These are phyloP conservation scores for Solanum pennellii DNA, from an alignment of 257 asterid species.

Conservation along the genomic window DNA sequence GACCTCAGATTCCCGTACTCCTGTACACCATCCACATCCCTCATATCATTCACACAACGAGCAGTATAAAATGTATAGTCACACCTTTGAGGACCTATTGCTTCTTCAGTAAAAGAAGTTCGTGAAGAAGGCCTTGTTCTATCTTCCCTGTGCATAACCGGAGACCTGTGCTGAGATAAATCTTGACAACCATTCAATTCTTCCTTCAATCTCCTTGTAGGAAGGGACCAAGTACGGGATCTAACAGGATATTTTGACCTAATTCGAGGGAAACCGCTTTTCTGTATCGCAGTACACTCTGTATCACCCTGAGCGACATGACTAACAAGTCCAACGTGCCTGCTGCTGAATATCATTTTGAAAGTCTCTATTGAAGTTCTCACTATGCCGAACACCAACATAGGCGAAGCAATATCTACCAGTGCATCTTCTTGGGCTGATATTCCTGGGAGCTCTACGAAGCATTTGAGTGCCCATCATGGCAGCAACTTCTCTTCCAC, in stretches of 20 bases:
- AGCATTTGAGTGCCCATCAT: conserved; percentile 31
- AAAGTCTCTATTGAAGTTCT: conserved; percentile 38
- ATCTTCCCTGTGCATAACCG: conserved; percentile 37
- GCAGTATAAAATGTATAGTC: conserved; percentile 40
- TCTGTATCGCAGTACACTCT: neutral
- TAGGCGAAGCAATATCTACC: conserved; percentile 26
- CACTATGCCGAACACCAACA: conserved; percentile 27
- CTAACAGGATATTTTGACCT: conserved; percentile 56
- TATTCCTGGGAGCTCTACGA: conserved; percentile 42
- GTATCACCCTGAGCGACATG: conserved; percentile 39
- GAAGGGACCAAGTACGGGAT: conserved; percentile 55
- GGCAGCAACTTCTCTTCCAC: conserved; percentile 36
- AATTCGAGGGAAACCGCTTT: conserved; percentile 42
- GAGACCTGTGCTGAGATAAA: conserved; percentile 40
- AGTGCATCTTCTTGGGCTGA: conserved; percentile 32
- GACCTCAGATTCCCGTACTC: conserved; percentile 41
- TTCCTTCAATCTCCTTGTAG: conserved; percentile 34
- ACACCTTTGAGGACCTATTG: conserved; percentile 31
- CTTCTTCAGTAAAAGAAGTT: too few species aligned
- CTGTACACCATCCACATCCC: conserved; percentile 43
- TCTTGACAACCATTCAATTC: conserved; percentile 28
- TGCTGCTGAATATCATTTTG: conserved; percentile 40
- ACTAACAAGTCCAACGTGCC: conserved; percentile 30
- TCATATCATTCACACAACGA: conserved; percentile 30
- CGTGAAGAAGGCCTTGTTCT: conserved; percentile 42